A percentile compares a stretch with the other conserved stretches of the same genome.
Conservation (phyloP, 1,284 basidiomycete species). For the Inonotus obliquus region DNA sequence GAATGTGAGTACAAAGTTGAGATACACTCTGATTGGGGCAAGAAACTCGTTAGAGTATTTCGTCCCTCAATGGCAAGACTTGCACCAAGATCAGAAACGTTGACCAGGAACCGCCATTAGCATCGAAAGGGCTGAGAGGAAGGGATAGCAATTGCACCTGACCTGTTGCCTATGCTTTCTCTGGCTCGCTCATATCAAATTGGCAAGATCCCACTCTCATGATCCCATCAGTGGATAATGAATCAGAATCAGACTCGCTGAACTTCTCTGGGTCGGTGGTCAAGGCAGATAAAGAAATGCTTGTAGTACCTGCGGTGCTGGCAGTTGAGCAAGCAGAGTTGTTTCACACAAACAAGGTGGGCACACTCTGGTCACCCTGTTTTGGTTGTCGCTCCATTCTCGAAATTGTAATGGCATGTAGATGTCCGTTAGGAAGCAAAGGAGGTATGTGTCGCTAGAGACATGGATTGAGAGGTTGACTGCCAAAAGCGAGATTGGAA, state of each 20-base stretch:
- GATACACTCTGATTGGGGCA: background rate
- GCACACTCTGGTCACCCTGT: slow-evolving; percentile 61
- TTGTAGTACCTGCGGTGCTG: slow-evolving; percentile 1
- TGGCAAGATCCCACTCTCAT: background rate
- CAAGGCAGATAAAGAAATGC: background rate
- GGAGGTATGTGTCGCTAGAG: slow-evolving; percentile 20
- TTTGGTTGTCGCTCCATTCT: slow-evolving; percentile 57
- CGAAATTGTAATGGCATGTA: slow-evolving; percentile 37
- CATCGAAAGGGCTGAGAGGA: slow-evolving; percentile 4
- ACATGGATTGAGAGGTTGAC: background rate
- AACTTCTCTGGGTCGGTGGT: slow-evolving; percentile 9
- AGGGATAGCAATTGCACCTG: background rate
- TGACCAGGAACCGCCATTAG: background rate
- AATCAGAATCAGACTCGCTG: slow-evolving; percentile 7
- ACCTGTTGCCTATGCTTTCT: background rate
- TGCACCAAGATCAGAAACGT: background rate
- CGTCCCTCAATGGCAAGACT: slow-evolving; percentile 6
- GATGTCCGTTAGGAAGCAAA: slow-evolving; percentile 36
- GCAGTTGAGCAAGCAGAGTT: slow-evolving; percentile 5
- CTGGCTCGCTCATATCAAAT: slow-evolving; percentile 13
- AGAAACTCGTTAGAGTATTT: slow-evolving; percentile 8
- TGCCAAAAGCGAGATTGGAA: background rate
- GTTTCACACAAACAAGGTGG: background rate
- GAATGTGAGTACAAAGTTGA: background rate
- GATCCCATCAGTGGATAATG: background rate